These are phyloP conservation scores for Neospora caninum DNA, from an alignment of 169 alveolate genomes.

Conservation along the genomic window DNA sequence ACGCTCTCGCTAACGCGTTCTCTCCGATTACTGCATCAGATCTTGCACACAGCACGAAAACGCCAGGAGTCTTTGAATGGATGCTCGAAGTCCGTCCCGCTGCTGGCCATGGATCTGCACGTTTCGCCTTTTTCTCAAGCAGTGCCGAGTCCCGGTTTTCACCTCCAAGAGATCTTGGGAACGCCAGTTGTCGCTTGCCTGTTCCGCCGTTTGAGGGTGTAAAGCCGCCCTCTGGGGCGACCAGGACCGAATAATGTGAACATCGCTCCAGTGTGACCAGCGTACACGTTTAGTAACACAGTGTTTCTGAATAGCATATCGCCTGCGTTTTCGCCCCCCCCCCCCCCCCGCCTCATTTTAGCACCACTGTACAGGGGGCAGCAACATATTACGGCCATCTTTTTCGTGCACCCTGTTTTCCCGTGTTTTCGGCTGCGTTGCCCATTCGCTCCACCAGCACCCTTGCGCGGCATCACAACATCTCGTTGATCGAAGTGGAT, in stretches of 20 bases:
- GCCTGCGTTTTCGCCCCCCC: neutral
- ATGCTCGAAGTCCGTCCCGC: neutral
- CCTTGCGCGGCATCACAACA: neutral
- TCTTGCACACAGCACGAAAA: neutral
- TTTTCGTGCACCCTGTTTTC: neutral
- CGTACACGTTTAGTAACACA: neutral
- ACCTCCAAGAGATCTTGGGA: too few relatives aligned
- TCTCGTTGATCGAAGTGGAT: neutral
- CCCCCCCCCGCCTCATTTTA: neutral
- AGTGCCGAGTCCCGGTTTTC: too few relatives aligned
- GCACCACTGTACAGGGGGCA: slow-evolving; percentile 20
- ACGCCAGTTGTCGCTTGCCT: too few relatives aligned
- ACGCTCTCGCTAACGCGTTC: neutral
- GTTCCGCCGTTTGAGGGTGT: neutral
- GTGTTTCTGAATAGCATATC: neutral
- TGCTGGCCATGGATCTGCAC: neutral
- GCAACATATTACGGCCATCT: neutral
- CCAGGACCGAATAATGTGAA: neutral
- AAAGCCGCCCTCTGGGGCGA: neutral
- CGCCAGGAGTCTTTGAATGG: neutral
- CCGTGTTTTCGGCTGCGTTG: neutral
- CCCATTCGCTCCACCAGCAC: slow-evolving; percentile 8
- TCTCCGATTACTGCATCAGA: neutral
- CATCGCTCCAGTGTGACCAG: neutral
- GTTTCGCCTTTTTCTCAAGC: too few relatives aligned